These are phyloP conservation scores for Epichloe baconii DNA, from an alignment of 2,329 filamentous ascomycete species.

Conservation along the genomic window DNA sequence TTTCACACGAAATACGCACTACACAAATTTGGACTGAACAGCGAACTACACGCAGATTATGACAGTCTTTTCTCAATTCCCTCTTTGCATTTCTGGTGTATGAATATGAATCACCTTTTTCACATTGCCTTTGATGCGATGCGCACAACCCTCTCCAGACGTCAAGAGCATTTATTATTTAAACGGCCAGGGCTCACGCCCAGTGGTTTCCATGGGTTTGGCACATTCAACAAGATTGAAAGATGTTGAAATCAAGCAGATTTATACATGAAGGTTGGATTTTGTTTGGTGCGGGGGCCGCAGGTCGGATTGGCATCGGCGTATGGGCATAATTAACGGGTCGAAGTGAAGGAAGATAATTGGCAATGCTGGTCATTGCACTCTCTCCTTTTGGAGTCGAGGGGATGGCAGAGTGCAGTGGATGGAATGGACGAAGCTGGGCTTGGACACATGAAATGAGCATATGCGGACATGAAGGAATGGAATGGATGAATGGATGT, in stretches of 20 bases:
- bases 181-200: not conserved
- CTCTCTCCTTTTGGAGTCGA: constrained; percentile 3
- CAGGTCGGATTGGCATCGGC: not conserved
- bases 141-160: too few species aligned
- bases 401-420: constrained; percentile 1
- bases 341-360: not conserved
- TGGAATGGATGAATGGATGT: not conserved
- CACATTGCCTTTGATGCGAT: not conserved
- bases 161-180: not conserved
- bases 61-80: not conserved
- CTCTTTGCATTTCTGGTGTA: not conserved
- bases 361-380: constrained; percentile 7
- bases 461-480: not conserved
- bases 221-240: not conserved
- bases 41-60: not conserved
- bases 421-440: not conserved
- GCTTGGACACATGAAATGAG: not conserved
- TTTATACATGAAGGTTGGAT: not conserved
- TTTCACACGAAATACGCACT: not conserved
- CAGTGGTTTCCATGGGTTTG: not conserved
- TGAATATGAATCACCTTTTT: not conserved
- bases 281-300: not conserved
- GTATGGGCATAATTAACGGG: not conserved
- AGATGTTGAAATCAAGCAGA: not conserved
- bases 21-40: not conserved